phyloP scores from a whole-genome alignment of 2,329 filamentous ascomycete species.

The Thelonectria discophora region DNA sequence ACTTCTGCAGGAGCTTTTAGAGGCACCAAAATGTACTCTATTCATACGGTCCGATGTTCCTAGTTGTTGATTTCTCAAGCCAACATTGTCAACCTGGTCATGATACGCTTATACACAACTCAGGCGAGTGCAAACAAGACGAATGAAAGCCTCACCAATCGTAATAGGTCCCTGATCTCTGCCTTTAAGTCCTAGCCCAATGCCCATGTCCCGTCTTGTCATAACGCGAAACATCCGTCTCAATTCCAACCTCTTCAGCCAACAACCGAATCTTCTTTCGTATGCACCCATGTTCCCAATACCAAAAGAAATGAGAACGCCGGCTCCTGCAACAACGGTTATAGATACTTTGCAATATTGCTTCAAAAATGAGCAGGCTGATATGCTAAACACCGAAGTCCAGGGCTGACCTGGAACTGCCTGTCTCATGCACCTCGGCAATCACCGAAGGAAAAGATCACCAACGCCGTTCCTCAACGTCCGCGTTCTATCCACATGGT shows the following conservation, averaged over 20 bases:
- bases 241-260: conserved; percentile 24
- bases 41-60: no score
- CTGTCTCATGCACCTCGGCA: conserved; percentile 15
- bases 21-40: no score
- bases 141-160: conserved; percentile 14
- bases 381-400: conserved; percentile 24
- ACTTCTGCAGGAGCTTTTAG: background rate
- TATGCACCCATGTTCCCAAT: conserved; percentile 22
- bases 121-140: conserved; percentile 1
- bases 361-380: conserved; percentile 16
- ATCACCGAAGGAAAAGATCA: conserved; percentile 67
- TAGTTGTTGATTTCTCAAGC: no score
- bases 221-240: conserved; percentile 11
- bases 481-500: conserved; percentile 71
- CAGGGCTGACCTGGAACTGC: conserved; percentile 13
- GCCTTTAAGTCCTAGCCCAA: conserved; percentile 20
- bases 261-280: conserved; percentile 16
- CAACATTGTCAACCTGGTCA: background rate
- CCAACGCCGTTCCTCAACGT: conserved; percentile 66
- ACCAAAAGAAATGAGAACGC: conserved; percentile 21
- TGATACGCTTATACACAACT: background rate
- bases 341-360: conserved; percentile 26
- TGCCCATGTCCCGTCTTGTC: conserved; percentile 14
- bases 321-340: conserved; percentile 20
- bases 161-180: conserved; percentile 9